Base-by-base conservation (phyloP, 169 alveolate species). In the Cyclospora cayetanensis region DNA sequence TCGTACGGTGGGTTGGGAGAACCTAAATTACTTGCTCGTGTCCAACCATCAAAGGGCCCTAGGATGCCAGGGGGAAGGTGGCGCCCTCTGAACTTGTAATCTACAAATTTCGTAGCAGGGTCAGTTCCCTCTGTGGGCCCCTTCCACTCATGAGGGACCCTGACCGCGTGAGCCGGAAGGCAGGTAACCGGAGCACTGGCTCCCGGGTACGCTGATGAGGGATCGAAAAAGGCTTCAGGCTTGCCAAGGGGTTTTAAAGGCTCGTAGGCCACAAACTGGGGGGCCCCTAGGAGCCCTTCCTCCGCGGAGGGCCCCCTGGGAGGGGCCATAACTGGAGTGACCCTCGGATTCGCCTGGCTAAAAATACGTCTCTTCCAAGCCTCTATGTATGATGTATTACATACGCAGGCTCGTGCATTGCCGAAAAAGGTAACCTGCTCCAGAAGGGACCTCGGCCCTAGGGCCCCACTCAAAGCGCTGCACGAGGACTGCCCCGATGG, bases 221-320 rank as follows among this genome's bases (percentile, higher is more conserved):
- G 25, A 34, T 63, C 74, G 31, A 18, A 11, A 63, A 63, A 63
- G 12, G n/a, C 74, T 18, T 63, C 74, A 2, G 74, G 74, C 12
- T 39, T 63, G 15, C 74, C 74, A 4, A n/a, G 37, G 1, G 74
- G 74, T 22, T n/a, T 63, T 39, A 63, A 9, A 39, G 74, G 74
- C 74, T 63, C 74, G 15, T 27, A 18, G 15, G 74, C 42, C 7
- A 63, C 12, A n/a, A 63, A 63, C 74, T 63, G 74, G 74, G 74
- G 74, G 74, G 74, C 74, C 74, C 74, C 74, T 63, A 20, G 74
- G 74, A 39, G 39, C 74, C 74, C 74, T 39, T 63, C 74, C 5
- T 63, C 74, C 25, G 1, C 2, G 1, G 74, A 18, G 74, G 74
- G 74, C 74, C 74, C 74, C 74, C 31, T 63, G 35, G 74, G 12